Evolutionary conservation across 768 basidiomycete species (phyloP).

Genomic region (Lactarius pseudohatsudake): DNA sequence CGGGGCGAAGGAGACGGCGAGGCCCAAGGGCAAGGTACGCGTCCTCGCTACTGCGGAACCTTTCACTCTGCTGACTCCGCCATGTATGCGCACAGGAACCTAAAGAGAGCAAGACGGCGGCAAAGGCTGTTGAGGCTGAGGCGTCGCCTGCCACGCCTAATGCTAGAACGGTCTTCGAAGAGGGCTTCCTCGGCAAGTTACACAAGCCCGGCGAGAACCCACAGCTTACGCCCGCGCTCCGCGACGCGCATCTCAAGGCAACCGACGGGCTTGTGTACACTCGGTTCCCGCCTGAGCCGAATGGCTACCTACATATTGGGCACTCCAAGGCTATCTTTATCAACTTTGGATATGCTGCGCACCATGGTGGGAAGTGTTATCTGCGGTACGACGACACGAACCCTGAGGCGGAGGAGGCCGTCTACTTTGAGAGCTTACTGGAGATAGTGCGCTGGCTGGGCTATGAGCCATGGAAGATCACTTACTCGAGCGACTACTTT

Average conservation of each 20-base stretch:
- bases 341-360: constrained; percentile 97
- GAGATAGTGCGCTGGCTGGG: constrained; percentile 97
- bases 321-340: constrained; percentile 99
- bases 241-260: constrained; percentile 73
- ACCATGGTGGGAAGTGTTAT: constrained; percentile 90
- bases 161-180: constrained; percentile 75
- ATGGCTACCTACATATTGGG: constrained; percentile 93
- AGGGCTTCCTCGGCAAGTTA: constrained; percentile 89
- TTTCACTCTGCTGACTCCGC: background rate
- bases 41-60: background rate
- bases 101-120: constrained; percentile 44
- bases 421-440: constrained; percentile 95
- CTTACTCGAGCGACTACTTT: constrained; percentile 98
- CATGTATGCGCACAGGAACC: constrained; percentile 40
- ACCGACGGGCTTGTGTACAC: constrained; percentile 89
- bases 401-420: constrained; percentile 94
- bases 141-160: constrained; percentile 37
- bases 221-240: constrained; percentile 75
- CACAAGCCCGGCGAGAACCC: constrained; percentile 95
- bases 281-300: constrained; percentile 98
- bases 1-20: constrained; percentile 67
- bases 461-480: constrained; percentile 98
- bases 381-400: constrained; percentile 98
- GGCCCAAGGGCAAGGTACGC: constrained; percentile 65
- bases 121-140: constrained; percentile 37